These are phyloP conservation scores for Amaranthus tricolor DNA, from an alignment of 179 eudicot genomes.

Conservation along the genomic window DNA sequence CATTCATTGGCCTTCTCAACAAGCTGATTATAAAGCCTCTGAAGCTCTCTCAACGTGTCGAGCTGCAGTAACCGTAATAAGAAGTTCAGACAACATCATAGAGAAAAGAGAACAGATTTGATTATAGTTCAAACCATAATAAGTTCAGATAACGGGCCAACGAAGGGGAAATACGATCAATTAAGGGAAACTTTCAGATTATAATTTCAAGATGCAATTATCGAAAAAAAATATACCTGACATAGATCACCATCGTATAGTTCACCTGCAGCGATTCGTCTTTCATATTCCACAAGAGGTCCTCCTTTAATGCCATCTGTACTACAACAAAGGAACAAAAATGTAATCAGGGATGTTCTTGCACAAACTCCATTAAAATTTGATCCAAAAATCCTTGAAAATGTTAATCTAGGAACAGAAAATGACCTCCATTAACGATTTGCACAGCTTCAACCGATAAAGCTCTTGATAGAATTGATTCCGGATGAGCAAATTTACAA, in stretches of 20 bases:
- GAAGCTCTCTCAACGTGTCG: conserved; percentile 63
- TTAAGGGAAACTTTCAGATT: not conserved
- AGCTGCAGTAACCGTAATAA: conserved; percentile 45
- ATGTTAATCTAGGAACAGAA: not conserved
- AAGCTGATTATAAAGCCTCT: conserved; percentile 77
- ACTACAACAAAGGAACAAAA: conserved; percentile 13
- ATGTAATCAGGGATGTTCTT: not conserved
- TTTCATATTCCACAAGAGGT: conserved; percentile 77
- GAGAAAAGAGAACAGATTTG: not conserved
- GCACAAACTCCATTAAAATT: not conserved
- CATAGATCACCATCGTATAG: conserved; percentile 72
- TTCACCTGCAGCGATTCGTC: conserved; percentile 74
- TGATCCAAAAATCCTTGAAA: not conserved
- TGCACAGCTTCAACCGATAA: conserved; percentile 39
- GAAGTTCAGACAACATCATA: conserved; percentile 10
- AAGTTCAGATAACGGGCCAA: not conserved
- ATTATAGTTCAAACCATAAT: not conserved
- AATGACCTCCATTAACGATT: conserved; percentile 38
- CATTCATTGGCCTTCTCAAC: conserved; percentile 62
- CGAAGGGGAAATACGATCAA: not conserved
- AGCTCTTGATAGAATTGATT: conserved; percentile 34
- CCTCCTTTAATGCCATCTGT: conserved; percentile 54
- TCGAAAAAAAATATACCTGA: conserved; percentile 46
- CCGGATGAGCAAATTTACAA: conserved; percentile 24
- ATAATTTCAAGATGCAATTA: not conserved